Evolutionary conservation across 2,329 filamentous ascomycete genomes (phyloP).

Genomic region (Aspergillus ustus): DNA sequence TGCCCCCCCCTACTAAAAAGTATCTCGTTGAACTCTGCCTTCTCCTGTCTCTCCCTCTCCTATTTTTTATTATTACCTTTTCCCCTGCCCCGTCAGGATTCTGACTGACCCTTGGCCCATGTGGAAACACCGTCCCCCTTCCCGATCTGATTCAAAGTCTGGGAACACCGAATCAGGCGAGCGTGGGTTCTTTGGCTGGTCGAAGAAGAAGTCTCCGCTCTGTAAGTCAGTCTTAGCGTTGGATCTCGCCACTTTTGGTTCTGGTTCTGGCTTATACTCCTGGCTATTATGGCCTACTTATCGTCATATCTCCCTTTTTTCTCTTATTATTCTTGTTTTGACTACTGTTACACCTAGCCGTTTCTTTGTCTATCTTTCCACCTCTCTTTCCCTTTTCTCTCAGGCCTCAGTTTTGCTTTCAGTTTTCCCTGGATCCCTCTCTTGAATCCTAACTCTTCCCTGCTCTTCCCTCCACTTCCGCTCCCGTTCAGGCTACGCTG

Average conservation of each 20-base stretch:
- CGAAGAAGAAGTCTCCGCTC: constrained; percentile 40
- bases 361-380: constrained; percentile 14
- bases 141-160: constrained; percentile 45
- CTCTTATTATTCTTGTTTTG: constrained; percentile 14
- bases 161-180: constrained; percentile 41
- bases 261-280: constrained; percentile 13
- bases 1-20: constrained; percentile 17
- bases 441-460: constrained; percentile 13
- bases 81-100: constrained; percentile 20
- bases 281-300: neutral
- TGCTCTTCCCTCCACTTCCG: constrained; percentile 11
- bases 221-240: constrained; percentile 32
- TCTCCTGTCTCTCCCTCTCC: constrained; percentile 18
- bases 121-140: constrained; percentile 48
- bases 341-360: constrained; percentile 13
- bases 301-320: constrained; percentile 8
- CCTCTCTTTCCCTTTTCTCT: constrained; percentile 7
- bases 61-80: constrained; percentile 20
- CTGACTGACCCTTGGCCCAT: constrained; percentile 32
- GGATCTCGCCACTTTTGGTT: constrained; percentile 15
- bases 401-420: constrained; percentile 12
- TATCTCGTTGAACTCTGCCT: constrained; percentile 3
- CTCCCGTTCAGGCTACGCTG: constrained; percentile 6
- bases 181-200: constrained; percentile 42
- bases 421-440: constrained; percentile 1